A percentile compares a stretch with the other conserved stretches of the same genome.
phyloP scores from a whole-genome alignment of 352 stramenopile species.

The Phytophthora macrochlamydospora region DNA sequence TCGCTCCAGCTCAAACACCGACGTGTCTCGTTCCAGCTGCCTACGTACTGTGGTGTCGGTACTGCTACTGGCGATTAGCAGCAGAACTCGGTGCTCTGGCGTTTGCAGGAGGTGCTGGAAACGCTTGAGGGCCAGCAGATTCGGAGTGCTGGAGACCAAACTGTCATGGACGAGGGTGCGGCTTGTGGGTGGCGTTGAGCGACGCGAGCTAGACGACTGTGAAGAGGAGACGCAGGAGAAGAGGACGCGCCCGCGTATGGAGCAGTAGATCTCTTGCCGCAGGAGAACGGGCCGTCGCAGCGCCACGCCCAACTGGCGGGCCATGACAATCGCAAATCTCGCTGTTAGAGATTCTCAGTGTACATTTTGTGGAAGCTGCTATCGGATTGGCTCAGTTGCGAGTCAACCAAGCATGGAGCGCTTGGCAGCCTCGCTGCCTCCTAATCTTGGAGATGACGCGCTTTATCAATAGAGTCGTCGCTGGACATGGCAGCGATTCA shows the following conservation, averaged over 20 bases:
- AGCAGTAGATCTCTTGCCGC: not conserved
- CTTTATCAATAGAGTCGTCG: not conserved
- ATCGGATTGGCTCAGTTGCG: not conserved
- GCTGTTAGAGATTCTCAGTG: no score
- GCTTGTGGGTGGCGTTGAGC: conserved; percentile 13
- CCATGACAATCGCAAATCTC: conserved; percentile 17
- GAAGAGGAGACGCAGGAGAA: conserved; percentile 20
- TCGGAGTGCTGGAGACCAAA: conserved; percentile 32
- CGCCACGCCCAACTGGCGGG: conserved; percentile 19
- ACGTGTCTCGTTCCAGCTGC: conserved; percentile 27
- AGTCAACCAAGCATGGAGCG: not conserved
- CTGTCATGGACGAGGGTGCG: conserved; percentile 38
- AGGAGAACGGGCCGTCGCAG: conserved; percentile 13
- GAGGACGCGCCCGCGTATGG: not conserved
- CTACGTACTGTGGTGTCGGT: conserved; percentile 28
- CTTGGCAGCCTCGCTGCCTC: not conserved
- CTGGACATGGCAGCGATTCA: not conserved
- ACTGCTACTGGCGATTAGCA: conserved; percentile 34
- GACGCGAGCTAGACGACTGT: conserved; percentile 6
- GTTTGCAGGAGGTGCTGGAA: conserved; percentile 40
- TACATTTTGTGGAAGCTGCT: not conserved
- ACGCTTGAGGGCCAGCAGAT: conserved; percentile 33
- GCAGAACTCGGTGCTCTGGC: conserved; percentile 38
- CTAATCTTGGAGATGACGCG: no score
- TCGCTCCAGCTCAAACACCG: conserved; percentile 75